Evolutionary conservation across 306 rosid genomes (phyloP), one percentile per base, ranked within the genome.

Genomic region (Rosa chinensis): DNA sequence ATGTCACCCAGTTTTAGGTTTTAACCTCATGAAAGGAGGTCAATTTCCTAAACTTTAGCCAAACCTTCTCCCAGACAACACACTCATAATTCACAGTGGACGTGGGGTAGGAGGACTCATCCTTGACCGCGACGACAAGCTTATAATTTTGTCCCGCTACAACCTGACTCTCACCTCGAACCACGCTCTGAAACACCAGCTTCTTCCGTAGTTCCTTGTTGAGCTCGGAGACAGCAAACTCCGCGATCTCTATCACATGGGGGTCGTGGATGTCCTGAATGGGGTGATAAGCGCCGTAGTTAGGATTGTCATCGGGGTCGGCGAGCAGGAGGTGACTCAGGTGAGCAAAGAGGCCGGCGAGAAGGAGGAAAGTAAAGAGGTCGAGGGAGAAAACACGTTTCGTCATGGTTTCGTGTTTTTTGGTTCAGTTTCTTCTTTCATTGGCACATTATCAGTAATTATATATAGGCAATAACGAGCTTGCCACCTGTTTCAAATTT

Each of bases 141-240:
- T 14, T 40, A 28, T 74, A 74, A 13, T 74, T 74, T 4, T 10
- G 1, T 5, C 78, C 78, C 1, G 61, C 35, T 1, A 58, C 78
- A 12, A 74, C 69, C 40, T 74, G 69, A 2, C 2, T 50, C 21
- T 59, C 70, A 14, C 79, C 79, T 14, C 28, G 20, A 32, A 75
- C 23, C 40, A 75, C 70, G 28, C 72, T 81, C 23, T 25, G 49
- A n/a, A 69, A 43, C 45, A 44, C 52, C 74, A 64, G 25, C 12
- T 44, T 77, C 40, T 42, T 52, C 20, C 61, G 66, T 3, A 70
- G 13, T 32, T 56, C 18, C 21, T 79, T 79, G 43, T 72, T 43
- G 63, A 70, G 48, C 45, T 42, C 58, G 50, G 79, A 58, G 55
- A 75, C 70, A 0, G 79, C 79, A 16, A 61, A 75, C 69, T 75